A percentile compares a stretch with the other conserved stretches of the same genome.
Conservation (phyloP, 345 rosid genomes). For the Noccaea bulbosa region DNA sequence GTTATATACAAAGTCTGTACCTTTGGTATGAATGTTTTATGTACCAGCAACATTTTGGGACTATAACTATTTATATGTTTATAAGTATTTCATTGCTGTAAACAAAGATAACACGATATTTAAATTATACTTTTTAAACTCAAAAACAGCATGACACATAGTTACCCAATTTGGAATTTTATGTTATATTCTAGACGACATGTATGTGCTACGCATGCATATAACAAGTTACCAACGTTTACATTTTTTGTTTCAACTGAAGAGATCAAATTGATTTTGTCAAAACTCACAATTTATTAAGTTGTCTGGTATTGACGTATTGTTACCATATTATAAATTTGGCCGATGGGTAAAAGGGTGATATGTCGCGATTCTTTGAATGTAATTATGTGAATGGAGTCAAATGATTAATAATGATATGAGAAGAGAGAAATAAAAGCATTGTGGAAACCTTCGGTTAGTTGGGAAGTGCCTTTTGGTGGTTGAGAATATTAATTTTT, state of each 20-base stretch:
- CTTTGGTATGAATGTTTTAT: slow-evolving; percentile 31
- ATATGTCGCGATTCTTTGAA: background rate
- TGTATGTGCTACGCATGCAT: too few species aligned
- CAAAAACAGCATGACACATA: too few species aligned
- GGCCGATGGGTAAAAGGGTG: background rate
- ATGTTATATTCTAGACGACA: too few species aligned
- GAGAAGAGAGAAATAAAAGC: background rate
- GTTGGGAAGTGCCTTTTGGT: slow-evolving; percentile 35
- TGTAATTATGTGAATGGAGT: background rate
- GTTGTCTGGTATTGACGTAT: background rate
- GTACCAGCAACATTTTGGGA: slow-evolving; percentile 18
- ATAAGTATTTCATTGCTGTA: background rate
- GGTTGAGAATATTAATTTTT: slow-evolving; percentile 20
- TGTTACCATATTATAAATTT: background rate
- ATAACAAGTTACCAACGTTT: too few species aligned
- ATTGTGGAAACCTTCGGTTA: slow-evolving; percentile 13
- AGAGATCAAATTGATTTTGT: too few species aligned
- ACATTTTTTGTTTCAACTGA: too few species aligned
- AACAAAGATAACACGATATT: too few species aligned
- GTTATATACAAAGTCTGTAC: slow-evolving; percentile 33
- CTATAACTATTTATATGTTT: background rate
- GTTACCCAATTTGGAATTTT: too few species aligned
- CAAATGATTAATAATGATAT: slow-evolving; percentile 20
- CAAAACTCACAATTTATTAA: background rate
- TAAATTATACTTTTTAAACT: too few species aligned